These are phyloP conservation scores for Chlorella vulgaris DNA, from an alignment of 139 green algal species.

Conservation along the genomic window DNA sequence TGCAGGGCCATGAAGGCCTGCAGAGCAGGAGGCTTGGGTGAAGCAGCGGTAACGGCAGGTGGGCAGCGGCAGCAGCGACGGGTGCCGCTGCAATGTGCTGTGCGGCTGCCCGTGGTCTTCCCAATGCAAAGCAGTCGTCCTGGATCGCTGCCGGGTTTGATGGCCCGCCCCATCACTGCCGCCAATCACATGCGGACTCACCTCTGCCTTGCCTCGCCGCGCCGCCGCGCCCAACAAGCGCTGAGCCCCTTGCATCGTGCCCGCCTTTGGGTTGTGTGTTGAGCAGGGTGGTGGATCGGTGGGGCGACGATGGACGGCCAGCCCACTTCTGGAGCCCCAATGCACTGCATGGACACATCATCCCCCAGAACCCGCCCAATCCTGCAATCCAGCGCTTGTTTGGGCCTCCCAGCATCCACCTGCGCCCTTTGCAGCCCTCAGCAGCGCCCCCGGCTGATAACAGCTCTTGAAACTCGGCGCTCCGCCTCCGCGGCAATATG, in stretches of 20 bases:
- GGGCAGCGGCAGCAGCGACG: too few species aligned
- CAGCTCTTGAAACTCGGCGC: neutral
- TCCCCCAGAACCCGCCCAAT: neutral
- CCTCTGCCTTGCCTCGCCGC: slow-evolving; percentile 17
- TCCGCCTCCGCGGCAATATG: neutral
- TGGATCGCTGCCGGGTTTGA: too few species aligned
- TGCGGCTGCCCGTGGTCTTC: too few species aligned
- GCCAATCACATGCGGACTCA: neutral
- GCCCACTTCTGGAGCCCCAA: neutral
- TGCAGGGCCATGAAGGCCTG: slow-evolving; percentile 40
- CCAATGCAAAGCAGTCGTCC: neutral
- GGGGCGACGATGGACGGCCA: too few species aligned
- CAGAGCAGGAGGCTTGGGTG: neutral
- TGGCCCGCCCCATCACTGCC: neutral
- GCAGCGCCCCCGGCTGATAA: too few species aligned
- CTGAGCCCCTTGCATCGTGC: neutral
- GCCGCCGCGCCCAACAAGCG: slow-evolving; percentile 1
- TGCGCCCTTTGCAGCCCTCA: neutral
- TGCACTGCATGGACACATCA: neutral
- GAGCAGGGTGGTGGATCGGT: too few species aligned
- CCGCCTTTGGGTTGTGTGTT: neutral
- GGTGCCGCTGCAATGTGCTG: too few species aligned
- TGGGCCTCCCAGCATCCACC: too few species aligned
- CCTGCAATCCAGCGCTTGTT: neutral
- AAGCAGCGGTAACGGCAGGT: too few species aligned